Conservation (phyloP, 805 yeast genomes). For the Spathaspora passalidarum region DNA sequence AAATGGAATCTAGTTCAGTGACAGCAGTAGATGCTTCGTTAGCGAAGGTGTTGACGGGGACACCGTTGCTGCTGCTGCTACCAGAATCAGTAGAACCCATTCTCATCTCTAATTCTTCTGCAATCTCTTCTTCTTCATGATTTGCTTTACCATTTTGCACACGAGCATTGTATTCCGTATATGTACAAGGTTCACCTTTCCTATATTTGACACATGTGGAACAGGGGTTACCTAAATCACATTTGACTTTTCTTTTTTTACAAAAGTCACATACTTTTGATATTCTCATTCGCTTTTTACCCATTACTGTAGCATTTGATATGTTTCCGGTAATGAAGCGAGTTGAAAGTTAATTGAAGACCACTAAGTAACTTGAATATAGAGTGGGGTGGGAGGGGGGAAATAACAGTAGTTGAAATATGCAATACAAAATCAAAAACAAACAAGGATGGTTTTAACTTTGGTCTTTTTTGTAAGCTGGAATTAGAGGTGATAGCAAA, state of each 20-base stretch:
- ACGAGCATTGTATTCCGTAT: slow-evolving; percentile 5
- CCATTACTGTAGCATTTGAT: slow-evolving; percentile 4
- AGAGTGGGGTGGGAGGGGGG: too few species aligned
- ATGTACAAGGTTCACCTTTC: slow-evolving; percentile 23
- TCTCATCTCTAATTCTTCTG: not conserved
- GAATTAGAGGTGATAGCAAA: too few species aligned
- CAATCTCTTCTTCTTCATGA: slow-evolving; percentile 5
- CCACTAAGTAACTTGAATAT: too few species aligned
- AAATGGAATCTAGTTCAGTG: not conserved
- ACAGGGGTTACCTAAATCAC: slow-evolving; percentile 37
- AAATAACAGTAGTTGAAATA: too few species aligned
- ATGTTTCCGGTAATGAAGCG: too few species aligned
- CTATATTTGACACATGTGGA: slow-evolving; percentile 29
- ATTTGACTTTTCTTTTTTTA: slow-evolving; percentile 33
- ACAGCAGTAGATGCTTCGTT: not conserved
- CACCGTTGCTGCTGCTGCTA: not conserved
- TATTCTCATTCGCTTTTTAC: slow-evolving; percentile 23
- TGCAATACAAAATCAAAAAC: too few species aligned
- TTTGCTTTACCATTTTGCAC: not conserved
- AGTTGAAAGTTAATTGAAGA: too few species aligned
- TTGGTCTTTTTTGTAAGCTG: too few species aligned
- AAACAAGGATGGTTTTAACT: too few species aligned
- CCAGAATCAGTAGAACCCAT: not conserved
- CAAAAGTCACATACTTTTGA: slow-evolving; percentile 36
- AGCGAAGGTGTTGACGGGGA: not conserved